phyloP scores from a whole-genome alignment of 306 rosid species.

The apple (Malus domestica) region ASM211411v1 NC_041789.1:21781001-21781500 shows the following conservation, averaged over 20 bases:
- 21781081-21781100: background rate
- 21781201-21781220: background rate
- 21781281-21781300: background rate
- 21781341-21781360: background rate
- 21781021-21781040: background rate
- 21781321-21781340: background rate
- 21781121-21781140: background rate
- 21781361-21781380: background rate
- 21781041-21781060: background rate
- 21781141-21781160: background rate
- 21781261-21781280: background rate
- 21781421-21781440: background rate
- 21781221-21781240: background rate
- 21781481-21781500: background rate
- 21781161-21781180: background rate
- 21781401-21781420: background rate
- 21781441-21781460: background rate
- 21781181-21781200: background rate
- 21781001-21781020: background rate
- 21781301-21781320: background rate
- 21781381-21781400: background rate
- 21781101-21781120: background rate
- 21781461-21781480: background rate
- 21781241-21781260: background rate
- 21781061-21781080: background rate